Percentiles rank a stretch among this genome's conserved stretches.
These are phyloP conservation scores for Hygrocybe punicea DNA, from an alignment of 768 basidiomycete genomes.

Conservation along the genomic window DNA sequence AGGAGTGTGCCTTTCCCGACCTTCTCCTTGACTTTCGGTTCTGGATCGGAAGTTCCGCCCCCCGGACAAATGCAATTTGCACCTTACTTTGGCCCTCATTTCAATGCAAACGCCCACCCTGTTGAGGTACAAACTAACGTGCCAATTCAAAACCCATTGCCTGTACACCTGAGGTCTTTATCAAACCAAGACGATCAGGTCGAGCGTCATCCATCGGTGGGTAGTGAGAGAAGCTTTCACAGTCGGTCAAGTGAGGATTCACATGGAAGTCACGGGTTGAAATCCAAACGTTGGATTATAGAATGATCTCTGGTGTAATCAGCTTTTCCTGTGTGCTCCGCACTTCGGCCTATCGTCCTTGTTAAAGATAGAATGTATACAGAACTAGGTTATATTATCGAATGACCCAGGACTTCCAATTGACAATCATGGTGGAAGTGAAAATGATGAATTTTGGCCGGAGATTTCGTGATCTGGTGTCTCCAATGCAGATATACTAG, in stretches of 20 bases:
- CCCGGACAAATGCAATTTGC: slow-evolving; percentile 38
- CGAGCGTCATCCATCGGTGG: background rate
- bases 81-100: slow-evolving; percentile 8
- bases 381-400: slow-evolving; percentile 39
- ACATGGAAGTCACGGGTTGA: background rate
- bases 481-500: background rate
- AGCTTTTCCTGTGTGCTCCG: background rate
- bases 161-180: background rate
- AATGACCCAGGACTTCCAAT: slow-evolving; percentile 27
- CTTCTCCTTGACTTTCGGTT: slow-evolving; percentile 43
- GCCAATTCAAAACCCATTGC: slow-evolving; percentile 26
- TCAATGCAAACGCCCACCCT: slow-evolving; percentile 32
- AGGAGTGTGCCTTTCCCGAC: slow-evolving; percentile 52
- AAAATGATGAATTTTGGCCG: background rate
- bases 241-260: background rate
- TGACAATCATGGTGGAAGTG: background rate
- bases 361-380: slow-evolving; percentile 7
- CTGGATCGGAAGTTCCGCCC: slow-evolving; percentile 33
- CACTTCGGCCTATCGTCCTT: no score
- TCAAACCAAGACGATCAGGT: no score
- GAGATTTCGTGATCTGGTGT: background rate
- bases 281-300: slow-evolving; percentile 51
- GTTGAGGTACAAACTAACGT: slow-evolving; percentile 46
- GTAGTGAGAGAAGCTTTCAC: background rate
- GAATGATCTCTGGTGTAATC: slow-evolving; percentile 37